Evolutionary conservation across 352 stramenopile species (phyloP), one percentile per base, ranked within the genome.

Genomic region (Globisporangium cederbergense): DNA sequence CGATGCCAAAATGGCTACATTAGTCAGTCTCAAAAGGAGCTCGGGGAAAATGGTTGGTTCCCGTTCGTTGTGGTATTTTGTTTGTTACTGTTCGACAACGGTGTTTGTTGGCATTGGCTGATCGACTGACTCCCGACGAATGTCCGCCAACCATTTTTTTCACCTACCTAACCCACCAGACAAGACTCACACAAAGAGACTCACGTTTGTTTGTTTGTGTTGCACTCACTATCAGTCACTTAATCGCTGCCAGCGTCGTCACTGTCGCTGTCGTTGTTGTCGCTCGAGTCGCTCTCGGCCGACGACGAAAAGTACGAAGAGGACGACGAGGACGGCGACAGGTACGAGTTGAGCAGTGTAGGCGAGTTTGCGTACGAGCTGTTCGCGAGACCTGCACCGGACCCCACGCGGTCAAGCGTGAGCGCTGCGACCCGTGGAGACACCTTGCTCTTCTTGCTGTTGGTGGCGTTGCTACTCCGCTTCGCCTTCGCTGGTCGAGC

Each of bases 291-390:
- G 62, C 85, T 94, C 32, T 86, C 82, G 56, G 60, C 72, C 0
- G 83, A 91, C n/a, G 76, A 85, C 4, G 81, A 96, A 66, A 87
- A 91, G 63, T 88, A 86, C 45, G 87, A 95, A 53, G 87, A 96
- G 14, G 86, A 93, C 25, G 81, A 93, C 40, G 81, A 85, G n/a
- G 73, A 74, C 32, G 77, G 67, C 43, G 84, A 93, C 20, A 85
- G 68, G 58, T 89, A 89, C 58, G 80, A 77, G 60, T 86, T 81
- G 53, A 89, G 57, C 61, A 88, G 52, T 20, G 76, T 68, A 16
- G 71, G 70, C 8, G 76, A 77, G 43, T 81, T 70, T 7, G 65
- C 63, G 58, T 74, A 79, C 30, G 56, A 50, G 14, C 68, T 65
- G 47, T 32, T 49, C 10, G 38, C 46, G 7, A 16, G 9, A 46